A percentile compares a stretch with the other conserved stretches of the same genome.
These are phyloP conservation scores for Penicillium canariense DNA, from an alignment of 495 filamentous ascomycete genomes.

Conservation along the genomic window DNA sequence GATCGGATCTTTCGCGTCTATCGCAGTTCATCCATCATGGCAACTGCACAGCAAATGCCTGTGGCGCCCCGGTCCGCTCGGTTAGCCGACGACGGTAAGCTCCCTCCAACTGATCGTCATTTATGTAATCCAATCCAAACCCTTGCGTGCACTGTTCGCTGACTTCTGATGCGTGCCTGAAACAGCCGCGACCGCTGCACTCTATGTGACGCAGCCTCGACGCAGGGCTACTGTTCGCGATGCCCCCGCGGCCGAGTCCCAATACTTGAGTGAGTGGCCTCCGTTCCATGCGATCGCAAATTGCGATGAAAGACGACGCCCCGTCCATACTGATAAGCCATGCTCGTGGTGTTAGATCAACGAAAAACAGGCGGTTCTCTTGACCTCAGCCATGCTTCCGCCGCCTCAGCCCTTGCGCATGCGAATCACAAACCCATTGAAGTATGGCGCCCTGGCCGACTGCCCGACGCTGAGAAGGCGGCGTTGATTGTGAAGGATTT, in stretches of 20 bases:
- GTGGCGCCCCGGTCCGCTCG: constrained; percentile 31
- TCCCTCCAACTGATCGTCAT: constrained; percentile 10
- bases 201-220: constrained; percentile 49
- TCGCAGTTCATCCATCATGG: constrained; percentile 28
- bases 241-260: constrained; percentile 23
- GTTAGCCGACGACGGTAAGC: constrained; percentile 45
- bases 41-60: constrained; percentile 29
- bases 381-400: constrained; percentile 67
- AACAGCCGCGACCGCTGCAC: constrained; percentile 52
- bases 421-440: constrained; percentile 60
- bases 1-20: constrained; percentile 9
- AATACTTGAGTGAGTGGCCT: constrained; percentile 26
- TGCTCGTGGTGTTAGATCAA: constrained; percentile 57
- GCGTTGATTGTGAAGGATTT: constrained; percentile 68
- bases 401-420: constrained; percentile 73
- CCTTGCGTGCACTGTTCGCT: constrained; percentile 11
- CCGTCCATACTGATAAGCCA: not conserved
- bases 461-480: constrained; percentile 64
- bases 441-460: constrained; percentile 58
- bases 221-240: constrained; percentile 38
- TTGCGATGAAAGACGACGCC: not conserved
- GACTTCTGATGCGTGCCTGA: constrained; percentile 15
- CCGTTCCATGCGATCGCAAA: constrained; percentile 12
- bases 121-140: not conserved
- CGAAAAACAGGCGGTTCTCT: constrained; percentile 62